These are phyloP conservation scores for Ustilago shanxiensis DNA, from an alignment of 1,284 basidiomycete species.

Conservation along the genomic window DNA sequence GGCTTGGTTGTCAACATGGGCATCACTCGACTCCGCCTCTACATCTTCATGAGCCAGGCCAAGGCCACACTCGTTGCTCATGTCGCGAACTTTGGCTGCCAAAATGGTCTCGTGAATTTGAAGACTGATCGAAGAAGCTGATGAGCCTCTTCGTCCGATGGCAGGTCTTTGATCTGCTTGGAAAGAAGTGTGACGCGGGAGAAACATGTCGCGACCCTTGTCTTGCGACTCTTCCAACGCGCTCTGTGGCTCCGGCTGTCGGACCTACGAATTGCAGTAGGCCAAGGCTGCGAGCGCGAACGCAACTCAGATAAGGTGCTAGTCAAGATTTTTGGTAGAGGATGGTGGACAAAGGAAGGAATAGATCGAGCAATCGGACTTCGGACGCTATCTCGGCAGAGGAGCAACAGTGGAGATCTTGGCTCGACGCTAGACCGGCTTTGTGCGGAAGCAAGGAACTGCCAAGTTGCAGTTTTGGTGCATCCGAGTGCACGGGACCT, in stretches of 20 bases:
- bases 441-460: background rate
- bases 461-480: background rate
- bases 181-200: conserved; percentile 22
- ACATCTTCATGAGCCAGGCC: conserved; percentile 29
- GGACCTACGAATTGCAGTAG: background rate
- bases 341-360: background rate
- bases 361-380: background rate
- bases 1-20: background rate
- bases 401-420: background rate
- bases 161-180: conserved; percentile 20
- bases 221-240: background rate
- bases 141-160: conserved; percentile 17
- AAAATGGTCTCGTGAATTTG: conserved; percentile 48
- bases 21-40: background rate
- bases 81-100: conserved; percentile 39
- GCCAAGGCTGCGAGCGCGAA: too few species aligned
- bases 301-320: too few species aligned
- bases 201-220: conserved; percentile 21
- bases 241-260: background rate
- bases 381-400: background rate
- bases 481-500: background rate
- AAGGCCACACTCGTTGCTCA: conserved; percentile 38
- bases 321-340: too few species aligned
- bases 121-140: conserved; percentile 31
- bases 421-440: background rate